Evolutionary conservation across 345 rosid species (phyloP).

Genomic region (Ceriops tagal): DNA sequence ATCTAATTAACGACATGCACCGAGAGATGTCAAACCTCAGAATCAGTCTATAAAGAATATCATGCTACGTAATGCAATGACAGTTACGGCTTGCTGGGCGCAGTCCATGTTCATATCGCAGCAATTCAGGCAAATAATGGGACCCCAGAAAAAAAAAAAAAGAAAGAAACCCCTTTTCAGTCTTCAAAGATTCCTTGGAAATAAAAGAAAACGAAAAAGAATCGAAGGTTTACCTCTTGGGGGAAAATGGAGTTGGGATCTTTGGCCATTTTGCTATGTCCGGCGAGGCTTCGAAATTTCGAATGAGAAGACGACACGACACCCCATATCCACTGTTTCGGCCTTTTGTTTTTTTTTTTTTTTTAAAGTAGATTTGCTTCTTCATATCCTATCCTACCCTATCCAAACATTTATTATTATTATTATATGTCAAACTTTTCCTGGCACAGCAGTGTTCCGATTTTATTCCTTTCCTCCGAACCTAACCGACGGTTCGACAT

Average conservation of each 20-base stretch:
- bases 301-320: constrained; percentile 23
- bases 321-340: constrained; percentile 17
- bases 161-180: too few relatives aligned
- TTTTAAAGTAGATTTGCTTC: neutral
- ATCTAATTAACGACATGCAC: neutral
- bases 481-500: too few relatives aligned
- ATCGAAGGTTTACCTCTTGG: constrained; percentile 16
- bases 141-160: too few relatives aligned
- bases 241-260: neutral
- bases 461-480: neutral
- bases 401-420: neutral
- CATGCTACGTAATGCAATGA: too few relatives aligned
- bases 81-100: too few relatives aligned
- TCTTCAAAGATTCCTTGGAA: neutral
- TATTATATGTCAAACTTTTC: too few relatives aligned
- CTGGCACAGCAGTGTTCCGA: too few relatives aligned
- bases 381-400: neutral
- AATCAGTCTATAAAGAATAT: neutral
- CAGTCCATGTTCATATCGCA: too few relatives aligned
- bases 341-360: neutral
- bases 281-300: constrained; percentile 1
- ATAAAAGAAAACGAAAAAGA: neutral
- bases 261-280: constrained; percentile 10
- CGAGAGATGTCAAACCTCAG: neutral
- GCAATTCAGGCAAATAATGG: too few relatives aligned